Conservation (phyloP, 2,329 filamentous ascomycete species). For the Fusarium gaditjirri region DNA sequence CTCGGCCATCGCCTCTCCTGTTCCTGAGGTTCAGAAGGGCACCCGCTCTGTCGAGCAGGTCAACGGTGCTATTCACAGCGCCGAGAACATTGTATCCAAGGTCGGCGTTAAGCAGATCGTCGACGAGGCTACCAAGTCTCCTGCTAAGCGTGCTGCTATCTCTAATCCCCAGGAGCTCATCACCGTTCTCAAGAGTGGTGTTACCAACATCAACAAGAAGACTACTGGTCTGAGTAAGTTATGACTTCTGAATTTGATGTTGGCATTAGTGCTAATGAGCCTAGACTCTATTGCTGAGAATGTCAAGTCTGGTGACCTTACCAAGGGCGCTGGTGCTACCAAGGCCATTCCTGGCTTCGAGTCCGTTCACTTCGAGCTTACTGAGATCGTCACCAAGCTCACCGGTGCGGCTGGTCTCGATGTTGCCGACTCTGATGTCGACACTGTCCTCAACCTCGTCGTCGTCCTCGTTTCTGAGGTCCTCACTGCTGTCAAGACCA, state of each 20-base stretch:
- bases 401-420: conserved; percentile 34
- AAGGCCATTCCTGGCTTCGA: conserved; percentile 29
- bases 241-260: not conserved
- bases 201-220: conserved; percentile 14
- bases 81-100: not conserved
- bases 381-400: conserved; percentile 40
- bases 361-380: conserved; percentile 37
- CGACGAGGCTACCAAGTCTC: not conserved
- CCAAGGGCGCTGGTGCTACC: conserved; percentile 35
- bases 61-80: not conserved
- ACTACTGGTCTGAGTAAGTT: conserved; percentile 11
- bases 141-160: conserved; percentile 6
- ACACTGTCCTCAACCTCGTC: conserved; percentile 39
- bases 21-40: conserved; percentile 4
- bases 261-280: not conserved
- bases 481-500: conserved; percentile 38
- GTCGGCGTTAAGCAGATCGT: conserved; percentile 9
- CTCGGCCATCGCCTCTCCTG: conserved; percentile 38
- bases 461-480: conserved; percentile 32
- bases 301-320: conserved; percentile 36
- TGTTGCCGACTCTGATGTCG: conserved; percentile 39
- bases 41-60: conserved; percentile 10
- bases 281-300: conserved; percentile 31
- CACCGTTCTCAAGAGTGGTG: conserved; percentile 1
- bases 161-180: conserved; percentile 8